These are phyloP conservation scores for Didymosphaeria variabile DNA, from an alignment of 2,329 filamentous ascomycete species.

Conservation along the genomic window DNA sequence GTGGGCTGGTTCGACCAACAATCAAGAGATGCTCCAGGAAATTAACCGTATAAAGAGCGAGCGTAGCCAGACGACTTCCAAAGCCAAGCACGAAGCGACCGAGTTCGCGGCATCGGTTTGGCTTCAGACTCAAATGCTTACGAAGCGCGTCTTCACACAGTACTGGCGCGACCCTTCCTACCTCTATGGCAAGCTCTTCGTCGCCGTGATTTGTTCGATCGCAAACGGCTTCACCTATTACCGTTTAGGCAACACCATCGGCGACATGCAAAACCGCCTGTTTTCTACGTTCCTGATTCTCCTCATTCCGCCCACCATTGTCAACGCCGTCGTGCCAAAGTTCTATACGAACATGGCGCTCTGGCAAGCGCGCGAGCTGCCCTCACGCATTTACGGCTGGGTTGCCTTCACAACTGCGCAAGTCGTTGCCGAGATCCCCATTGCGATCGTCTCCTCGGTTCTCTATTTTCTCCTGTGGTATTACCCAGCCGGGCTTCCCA, in stretches of 20 bases:
- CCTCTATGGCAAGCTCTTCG: slow-evolving; percentile 79
- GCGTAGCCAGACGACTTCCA: slow-evolving; percentile 59
- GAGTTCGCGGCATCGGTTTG: slow-evolving; percentile 74
- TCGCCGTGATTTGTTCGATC: slow-evolving; percentile 74
- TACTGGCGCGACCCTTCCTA: slow-evolving; percentile 82
- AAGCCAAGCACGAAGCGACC: slow-evolving; percentile 35
- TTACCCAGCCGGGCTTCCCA: slow-evolving; percentile 75
- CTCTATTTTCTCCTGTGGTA: slow-evolving; percentile 82
- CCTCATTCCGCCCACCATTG: slow-evolving; percentile 71
- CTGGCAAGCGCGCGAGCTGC: slow-evolving; percentile 78
- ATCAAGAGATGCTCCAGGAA: slow-evolving; percentile 66
- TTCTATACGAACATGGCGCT: slow-evolving; percentile 77
- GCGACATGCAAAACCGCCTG: slow-evolving; percentile 79
- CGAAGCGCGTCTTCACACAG: slow-evolving; percentile 74
- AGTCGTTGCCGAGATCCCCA: slow-evolving; percentile 76
- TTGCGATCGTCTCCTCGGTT: slow-evolving; percentile 69
- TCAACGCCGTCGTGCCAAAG: slow-evolving; percentile 79
- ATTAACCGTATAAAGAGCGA: slow-evolving; percentile 71
- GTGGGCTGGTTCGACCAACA: slow-evolving; percentile 73
- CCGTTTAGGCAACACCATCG: slow-evolving; percentile 70
- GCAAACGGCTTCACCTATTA: slow-evolving; percentile 85
- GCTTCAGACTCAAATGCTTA: slow-evolving; percentile 72
- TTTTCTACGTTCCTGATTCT: slow-evolving; percentile 73
- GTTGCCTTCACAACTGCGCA: slow-evolving; percentile 78
- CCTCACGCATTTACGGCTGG: slow-evolving; percentile 80